Percentiles rank a stretch among this genome's conserved stretches.
These are phyloP conservation scores for Ormosia emarginata DNA, from an alignment of 306 rosid species.

Conservation along the genomic window DNA sequence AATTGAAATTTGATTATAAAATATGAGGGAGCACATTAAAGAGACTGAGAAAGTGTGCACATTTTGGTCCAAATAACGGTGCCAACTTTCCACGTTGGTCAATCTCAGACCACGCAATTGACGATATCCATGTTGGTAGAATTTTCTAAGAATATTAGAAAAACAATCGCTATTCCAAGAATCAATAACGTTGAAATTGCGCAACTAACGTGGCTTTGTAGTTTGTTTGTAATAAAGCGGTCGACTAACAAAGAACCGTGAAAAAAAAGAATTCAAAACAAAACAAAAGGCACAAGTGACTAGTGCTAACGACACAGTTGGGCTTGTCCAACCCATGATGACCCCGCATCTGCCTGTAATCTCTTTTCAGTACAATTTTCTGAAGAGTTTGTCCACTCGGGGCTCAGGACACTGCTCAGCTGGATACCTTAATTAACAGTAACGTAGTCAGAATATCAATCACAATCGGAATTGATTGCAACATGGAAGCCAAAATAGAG, in stretches of 20 bases:
- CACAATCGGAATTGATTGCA: background rate
- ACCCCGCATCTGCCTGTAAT: background rate
- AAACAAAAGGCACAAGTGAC: background rate
- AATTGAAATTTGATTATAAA: background rate
- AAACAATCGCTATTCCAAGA: background rate
- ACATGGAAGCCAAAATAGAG: background rate
- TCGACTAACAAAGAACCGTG: background rate
- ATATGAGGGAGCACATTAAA: background rate
- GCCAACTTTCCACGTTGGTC: slow-evolving; percentile 17
- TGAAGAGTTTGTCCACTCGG: background rate
- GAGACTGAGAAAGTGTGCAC: background rate
- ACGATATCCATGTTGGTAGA: background rate
- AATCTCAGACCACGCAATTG: slow-evolving; percentile 18
- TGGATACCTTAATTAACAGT: slow-evolving; percentile 12
- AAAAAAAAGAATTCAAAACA: background rate
- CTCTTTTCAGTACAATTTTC: background rate
- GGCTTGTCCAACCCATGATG: background rate
- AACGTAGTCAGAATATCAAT: background rate
- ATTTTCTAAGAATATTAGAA: background rate
- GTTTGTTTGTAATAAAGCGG: background rate
- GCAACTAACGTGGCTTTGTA: background rate
- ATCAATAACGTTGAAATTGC: background rate
- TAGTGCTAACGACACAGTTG: background rate
- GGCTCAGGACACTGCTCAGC: background rate
- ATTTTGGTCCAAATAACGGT: background rate